Evolutionary conservation across 2,329 filamentous ascomycete genomes (phyloP).

Genomic region (Cryphonectria nitschkei): DNA sequence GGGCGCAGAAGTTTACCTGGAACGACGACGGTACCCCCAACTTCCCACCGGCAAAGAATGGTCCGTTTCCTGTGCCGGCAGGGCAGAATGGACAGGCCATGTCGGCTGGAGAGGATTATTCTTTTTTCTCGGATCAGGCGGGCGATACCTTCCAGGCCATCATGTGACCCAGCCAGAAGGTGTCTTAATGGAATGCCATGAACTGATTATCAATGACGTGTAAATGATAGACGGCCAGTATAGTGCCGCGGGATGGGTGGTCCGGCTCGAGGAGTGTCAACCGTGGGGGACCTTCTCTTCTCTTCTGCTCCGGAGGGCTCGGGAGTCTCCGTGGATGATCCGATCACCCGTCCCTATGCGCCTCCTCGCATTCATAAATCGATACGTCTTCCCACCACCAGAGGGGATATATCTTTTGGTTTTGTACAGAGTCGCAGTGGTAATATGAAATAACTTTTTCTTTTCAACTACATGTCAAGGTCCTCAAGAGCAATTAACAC

Average conservation of each 20-base stretch:
- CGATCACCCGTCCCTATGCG: background rate
- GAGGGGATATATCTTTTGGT: background rate
- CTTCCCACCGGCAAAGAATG: slow-evolving; percentile 41
- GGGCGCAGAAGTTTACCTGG: slow-evolving; percentile 41
- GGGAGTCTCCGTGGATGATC: background rate
- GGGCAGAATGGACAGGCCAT: slow-evolving; percentile 35
- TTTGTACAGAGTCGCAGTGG: too few species aligned
- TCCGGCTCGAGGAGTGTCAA: background rate
- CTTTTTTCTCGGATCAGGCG: slow-evolving; percentile 29
- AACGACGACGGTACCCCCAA: slow-evolving; percentile 40
- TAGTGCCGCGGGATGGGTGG: background rate
- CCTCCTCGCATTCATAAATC: background rate
- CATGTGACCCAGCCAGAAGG: background rate
- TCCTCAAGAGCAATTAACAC: background rate
- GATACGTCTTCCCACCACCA: background rate
- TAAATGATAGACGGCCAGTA: background rate
- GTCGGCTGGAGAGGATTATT: slow-evolving; percentile 13
- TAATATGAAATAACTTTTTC: too few species aligned
- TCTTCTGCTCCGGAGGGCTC: background rate
- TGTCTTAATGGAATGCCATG: background rate
- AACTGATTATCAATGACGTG: background rate
- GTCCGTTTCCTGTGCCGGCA: slow-evolving; percentile 39
- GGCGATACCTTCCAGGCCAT: background rate
- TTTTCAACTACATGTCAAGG: background rate
- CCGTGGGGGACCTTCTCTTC: too few species aligned